Conservation (phyloP, 2,329 filamentous ascomycete species). For the Bimuria novae-zelandiae region DNA sequence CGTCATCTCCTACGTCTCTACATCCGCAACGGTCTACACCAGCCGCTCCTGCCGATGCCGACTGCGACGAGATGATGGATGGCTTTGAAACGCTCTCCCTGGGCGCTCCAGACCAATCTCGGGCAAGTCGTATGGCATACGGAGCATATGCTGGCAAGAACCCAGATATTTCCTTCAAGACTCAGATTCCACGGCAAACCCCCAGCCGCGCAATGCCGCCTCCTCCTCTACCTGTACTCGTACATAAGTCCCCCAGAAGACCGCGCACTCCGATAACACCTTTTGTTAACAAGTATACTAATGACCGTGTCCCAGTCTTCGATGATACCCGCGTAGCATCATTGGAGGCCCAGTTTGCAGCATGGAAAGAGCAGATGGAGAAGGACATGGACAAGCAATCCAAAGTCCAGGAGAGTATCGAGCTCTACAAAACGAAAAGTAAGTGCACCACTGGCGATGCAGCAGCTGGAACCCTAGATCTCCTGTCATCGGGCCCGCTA, state of each 20-base stretch:
- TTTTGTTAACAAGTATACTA: slow-evolving; percentile 76
- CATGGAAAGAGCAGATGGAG: slow-evolving; percentile 74
- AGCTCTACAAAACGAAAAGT: slow-evolving; percentile 77
- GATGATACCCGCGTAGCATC: slow-evolving; percentile 77
- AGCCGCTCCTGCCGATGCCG: slow-evolving; percentile 36
- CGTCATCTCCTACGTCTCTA: slow-evolving; percentile 32
- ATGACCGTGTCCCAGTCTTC: slow-evolving; percentile 70
- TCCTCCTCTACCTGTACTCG: slow-evolving; percentile 24
- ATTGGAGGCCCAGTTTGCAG: slow-evolving; percentile 74
- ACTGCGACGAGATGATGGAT: slow-evolving; percentile 32
- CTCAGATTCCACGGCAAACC: slow-evolving; percentile 30
- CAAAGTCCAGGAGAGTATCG: slow-evolving; percentile 73
- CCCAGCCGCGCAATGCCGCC: slow-evolving; percentile 24
- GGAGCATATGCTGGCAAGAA: slow-evolving; percentile 36
- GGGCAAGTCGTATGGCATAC: slow-evolving; percentile 28
- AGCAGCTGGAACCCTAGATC: not conserved
- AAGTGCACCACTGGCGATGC: slow-evolving; percentile 38
- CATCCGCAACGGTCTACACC: slow-evolving; percentile 29
- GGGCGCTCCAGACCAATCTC: slow-evolving; percentile 24
- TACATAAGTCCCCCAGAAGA: slow-evolving; percentile 19
- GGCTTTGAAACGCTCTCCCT: slow-evolving; percentile 32
- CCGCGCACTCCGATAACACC: slow-evolving; percentile 46
- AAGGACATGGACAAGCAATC: slow-evolving; percentile 70
- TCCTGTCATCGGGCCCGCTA: not conserved
- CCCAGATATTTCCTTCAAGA: slow-evolving; percentile 28